Evolutionary conservation across 768 basidiomycete genomes (phyloP).

Genomic region (Trametes coccinea): DNA sequence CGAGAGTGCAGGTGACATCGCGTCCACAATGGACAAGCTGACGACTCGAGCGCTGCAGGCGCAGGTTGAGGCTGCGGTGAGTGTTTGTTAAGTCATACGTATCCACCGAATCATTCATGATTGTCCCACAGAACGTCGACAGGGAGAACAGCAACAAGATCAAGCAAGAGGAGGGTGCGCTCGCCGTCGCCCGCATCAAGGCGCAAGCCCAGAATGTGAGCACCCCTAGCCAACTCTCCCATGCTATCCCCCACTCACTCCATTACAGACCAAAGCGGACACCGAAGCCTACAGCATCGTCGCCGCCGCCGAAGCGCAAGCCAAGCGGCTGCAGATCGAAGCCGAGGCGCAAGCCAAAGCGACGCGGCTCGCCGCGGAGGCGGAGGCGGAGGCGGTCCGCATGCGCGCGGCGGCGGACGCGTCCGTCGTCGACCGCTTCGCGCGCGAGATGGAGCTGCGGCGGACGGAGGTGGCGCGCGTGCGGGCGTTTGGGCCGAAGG

Average conservation of each 20-base stretch:
- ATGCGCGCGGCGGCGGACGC: slow-evolving; percentile 66
- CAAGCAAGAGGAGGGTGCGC: slow-evolving; percentile 80
- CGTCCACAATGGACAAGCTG: slow-evolving; percentile 80
- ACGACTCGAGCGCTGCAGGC: slow-evolving; percentile 83
- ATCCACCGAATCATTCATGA: too few species aligned
- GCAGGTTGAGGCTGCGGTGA: slow-evolving; percentile 82
- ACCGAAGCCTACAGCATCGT: slow-evolving; percentile 74
- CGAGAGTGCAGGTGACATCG: slow-evolving; percentile 58
- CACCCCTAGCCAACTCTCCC: neutral
- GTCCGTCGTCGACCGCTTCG: slow-evolving; percentile 61
- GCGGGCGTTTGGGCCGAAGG: slow-evolving; percentile 64
- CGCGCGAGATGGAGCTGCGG: slow-evolving; percentile 74
- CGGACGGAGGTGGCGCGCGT: slow-evolving; percentile 65
- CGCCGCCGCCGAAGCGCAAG: slow-evolving; percentile 72
- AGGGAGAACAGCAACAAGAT: slow-evolving; percentile 86
- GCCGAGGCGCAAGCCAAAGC: slow-evolving; percentile 80
- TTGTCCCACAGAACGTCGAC: slow-evolving; percentile 66
- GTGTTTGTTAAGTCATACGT: too few species aligned
- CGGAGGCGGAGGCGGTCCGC: slow-evolving; percentile 68
- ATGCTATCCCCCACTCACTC: neutral
- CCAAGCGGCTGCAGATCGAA: slow-evolving; percentile 64
- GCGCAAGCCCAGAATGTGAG: slow-evolving; percentile 58
- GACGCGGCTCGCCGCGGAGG: slow-evolving; percentile 70
- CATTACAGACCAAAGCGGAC: slow-evolving; percentile 61
- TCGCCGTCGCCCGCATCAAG: slow-evolving; percentile 76